Conservation (phyloP, 345 rosid species). For the Stellera chamaejasme region DNA sequence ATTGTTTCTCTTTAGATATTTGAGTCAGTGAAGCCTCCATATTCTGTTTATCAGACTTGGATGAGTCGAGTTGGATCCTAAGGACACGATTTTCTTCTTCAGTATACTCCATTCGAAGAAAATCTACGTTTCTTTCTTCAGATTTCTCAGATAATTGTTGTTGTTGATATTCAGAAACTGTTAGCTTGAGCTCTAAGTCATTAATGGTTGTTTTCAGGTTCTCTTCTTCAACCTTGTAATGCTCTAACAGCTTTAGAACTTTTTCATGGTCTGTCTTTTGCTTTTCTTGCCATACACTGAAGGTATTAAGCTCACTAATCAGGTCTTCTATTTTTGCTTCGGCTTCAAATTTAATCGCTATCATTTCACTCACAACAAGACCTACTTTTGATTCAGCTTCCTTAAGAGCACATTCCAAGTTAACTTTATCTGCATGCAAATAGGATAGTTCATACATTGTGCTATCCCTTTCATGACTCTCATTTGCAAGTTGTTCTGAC, state of each 20-base stretch:
- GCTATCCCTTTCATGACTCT: slow-evolving; percentile 25
- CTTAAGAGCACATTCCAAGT: slow-evolving; percentile 19
- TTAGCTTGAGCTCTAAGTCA: slow-evolving; percentile 40
- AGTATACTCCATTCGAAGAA: slow-evolving; percentile 25
- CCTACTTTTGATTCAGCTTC: slow-evolving; percentile 12
- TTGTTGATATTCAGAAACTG: slow-evolving; percentile 43
- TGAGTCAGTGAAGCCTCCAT: slow-evolving; percentile 21
- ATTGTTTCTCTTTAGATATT: slow-evolving; percentile 23
- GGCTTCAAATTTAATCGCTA: slow-evolving; percentile 16
- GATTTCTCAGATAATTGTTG: slow-evolving; percentile 33
- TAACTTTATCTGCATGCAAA: slow-evolving; percentile 21
- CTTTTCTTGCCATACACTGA: slow-evolving; percentile 24
- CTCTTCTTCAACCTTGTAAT: slow-evolving; percentile 33
- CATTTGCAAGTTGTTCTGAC: slow-evolving; percentile 16
- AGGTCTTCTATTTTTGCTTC: slow-evolving; percentile 21
- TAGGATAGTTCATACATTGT: slow-evolving; percentile 17
- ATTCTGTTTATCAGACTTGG: slow-evolving; percentile 27
- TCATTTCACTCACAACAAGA: slow-evolving; percentile 18
- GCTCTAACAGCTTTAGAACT: slow-evolving; percentile 23
- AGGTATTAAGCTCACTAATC: slow-evolving; percentile 28
- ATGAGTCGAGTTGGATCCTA: slow-evolving; percentile 23
- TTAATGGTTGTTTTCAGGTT: slow-evolving; percentile 27
- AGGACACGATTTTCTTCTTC: slow-evolving; percentile 22
- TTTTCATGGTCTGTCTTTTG: slow-evolving; percentile 25
- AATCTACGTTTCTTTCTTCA: slow-evolving; percentile 23